Conservation (phyloP, 306 rosid genomes). For the Quercus berberidifolia region DNA sequence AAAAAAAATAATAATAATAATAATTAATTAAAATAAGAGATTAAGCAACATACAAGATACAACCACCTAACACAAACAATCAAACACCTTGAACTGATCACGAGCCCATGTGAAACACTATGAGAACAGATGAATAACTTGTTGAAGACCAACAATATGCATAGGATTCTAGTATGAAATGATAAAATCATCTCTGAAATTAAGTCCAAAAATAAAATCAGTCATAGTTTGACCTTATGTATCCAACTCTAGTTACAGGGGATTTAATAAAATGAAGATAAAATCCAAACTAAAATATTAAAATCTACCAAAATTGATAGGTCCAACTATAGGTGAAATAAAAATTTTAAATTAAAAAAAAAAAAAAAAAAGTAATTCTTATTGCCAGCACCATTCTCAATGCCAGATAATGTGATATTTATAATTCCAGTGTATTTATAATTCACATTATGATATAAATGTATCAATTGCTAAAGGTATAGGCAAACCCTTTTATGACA, state of each 20-base stretch:
- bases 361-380: background rate
- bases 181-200: no score
- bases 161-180: background rate
- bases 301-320: background rate
- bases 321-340: background rate
- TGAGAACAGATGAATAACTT: no score
- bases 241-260: no score
- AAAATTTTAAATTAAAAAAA: background rate
- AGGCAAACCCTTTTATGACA: constrained; percentile 13
- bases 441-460: constrained; percentile 1
- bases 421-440: constrained; percentile 15
- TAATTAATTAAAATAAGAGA: no score
- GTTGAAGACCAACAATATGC: background rate
- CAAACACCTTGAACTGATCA: no score
- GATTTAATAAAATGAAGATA: background rate
- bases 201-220: no score
- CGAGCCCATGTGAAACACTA: no score
- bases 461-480: constrained; percentile 8
- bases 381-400: background rate
- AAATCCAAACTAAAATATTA: background rate
- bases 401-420: background rate
- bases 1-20: no score
- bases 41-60: no score
- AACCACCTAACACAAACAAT: no score
- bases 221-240: no score